Percentiles rank a stretch among this genome's conserved stretches.
phyloP scores from a whole-genome alignment of 1,139 yeast species.

The Suhomyces kunorum region DNA sequence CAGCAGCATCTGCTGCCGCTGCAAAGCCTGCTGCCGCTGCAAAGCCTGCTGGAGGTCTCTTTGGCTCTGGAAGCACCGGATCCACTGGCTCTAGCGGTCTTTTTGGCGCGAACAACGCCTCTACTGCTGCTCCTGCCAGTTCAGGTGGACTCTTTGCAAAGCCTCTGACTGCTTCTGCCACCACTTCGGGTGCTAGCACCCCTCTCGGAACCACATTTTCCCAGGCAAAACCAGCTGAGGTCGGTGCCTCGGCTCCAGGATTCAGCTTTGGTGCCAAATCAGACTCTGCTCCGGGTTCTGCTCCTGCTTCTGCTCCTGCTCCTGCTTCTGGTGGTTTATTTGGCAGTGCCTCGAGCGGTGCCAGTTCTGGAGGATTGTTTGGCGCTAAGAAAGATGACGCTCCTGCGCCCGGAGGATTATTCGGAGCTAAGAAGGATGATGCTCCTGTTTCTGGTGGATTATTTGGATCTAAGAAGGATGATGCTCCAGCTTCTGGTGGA shows the following conservation, averaged over 20 bases:
- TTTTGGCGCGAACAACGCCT: neutral
- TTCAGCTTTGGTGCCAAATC: constrained; percentile 5
- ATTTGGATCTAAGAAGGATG: constrained; percentile 16
- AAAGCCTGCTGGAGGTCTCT: neutral
- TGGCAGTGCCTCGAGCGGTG: constrained; percentile 22
- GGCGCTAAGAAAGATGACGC: constrained; percentile 20
- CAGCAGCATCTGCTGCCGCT: neutral
- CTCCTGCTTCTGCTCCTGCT: no score
- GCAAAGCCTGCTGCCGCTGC: neutral
- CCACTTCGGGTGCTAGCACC: constrained; percentile 16
- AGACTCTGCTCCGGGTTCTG: no score
- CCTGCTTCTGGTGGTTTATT: constrained; percentile 18
- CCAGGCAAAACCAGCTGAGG: constrained; percentile 6
- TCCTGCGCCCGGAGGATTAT: constrained; percentile 20
- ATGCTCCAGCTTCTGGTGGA: constrained; percentile 20
- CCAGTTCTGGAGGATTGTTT: no score
- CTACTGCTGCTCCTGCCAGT: constrained; percentile 13
- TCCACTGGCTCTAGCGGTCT: neutral
- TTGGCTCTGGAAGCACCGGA: constrained; percentile 1
- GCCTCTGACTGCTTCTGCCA: constrained; percentile 5
- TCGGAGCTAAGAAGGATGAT: constrained; percentile 26
- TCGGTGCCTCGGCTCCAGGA: constrained; percentile 18
- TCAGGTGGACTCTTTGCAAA: constrained; percentile 7
- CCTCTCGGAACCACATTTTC: neutral
- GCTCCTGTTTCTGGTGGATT: constrained; percentile 19